A percentile compares a stretch with the other conserved stretches of the same genome.
Evolutionary conservation across 192 early-diverging fungal species (phyloP).

Genomic region (Coemansia sp.): DNA sequence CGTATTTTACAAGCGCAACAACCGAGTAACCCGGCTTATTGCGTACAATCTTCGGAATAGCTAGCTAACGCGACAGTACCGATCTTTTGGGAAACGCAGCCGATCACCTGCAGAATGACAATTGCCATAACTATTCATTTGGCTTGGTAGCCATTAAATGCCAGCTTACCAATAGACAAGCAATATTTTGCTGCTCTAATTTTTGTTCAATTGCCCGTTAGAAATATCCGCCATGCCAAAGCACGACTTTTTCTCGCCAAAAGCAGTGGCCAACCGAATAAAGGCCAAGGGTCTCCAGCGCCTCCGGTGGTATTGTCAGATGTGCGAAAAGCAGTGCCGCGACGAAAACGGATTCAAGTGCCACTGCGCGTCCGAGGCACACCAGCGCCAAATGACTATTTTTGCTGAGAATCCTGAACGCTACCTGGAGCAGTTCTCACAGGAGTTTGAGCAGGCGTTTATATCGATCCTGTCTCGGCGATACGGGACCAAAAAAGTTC

Average conservation of each 20-base stretch:
- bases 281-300: slow-evolving; percentile 89
- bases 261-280: slow-evolving; percentile 87
- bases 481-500: slow-evolving; percentile 75
- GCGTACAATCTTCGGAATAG: too few species aligned
- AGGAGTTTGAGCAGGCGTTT: slow-evolving; percentile 81
- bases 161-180: too few species aligned
- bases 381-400: slow-evolving; percentile 85
- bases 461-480: slow-evolving; percentile 76
- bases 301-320: slow-evolving; percentile 91
- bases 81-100: too few species aligned
- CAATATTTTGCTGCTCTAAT: too few species aligned
- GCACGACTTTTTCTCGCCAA: slow-evolving; percentile 72
- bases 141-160: too few species aligned
- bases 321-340: slow-evolving; percentile 83
- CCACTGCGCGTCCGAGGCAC: slow-evolving; percentile 84
- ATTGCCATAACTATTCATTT: too few species aligned
- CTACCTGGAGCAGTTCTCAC: slow-evolving; percentile 71
- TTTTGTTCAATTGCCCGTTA: too few species aligned
- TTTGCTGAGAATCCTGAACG: slow-evolving; percentile 77
- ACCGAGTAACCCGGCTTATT: too few species aligned
- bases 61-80: too few species aligned
- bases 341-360: slow-evolving; percentile 97
- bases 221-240: slow-evolving; percentile 57
- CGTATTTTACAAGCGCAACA: not conserved
- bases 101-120: too few species aligned